Base-by-base conservation (phyloP, 805 yeast genomes). In the Lachancea quebecensis region DNA sequence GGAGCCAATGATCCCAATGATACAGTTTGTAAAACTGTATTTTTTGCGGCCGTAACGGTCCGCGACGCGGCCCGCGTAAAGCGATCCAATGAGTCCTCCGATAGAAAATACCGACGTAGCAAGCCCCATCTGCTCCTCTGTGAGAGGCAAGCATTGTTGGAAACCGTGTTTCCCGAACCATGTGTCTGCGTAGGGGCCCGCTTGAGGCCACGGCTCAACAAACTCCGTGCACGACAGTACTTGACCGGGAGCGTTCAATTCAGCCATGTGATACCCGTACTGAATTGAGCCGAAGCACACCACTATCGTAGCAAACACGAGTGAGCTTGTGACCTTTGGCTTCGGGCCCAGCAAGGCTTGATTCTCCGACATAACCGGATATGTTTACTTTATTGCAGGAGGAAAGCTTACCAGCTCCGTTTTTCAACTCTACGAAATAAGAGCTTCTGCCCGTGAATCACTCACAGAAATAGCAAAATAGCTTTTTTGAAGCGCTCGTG, bases 191-290 rank as follows among this genome's bases (percentile, higher is more conserved):
- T 67, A 74, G 9, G 52, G 52, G 2, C 27, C 45, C 25, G 25
- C 25, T 0, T 52, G 60, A 6, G 62, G 62, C 42, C 42, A 38
- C 2, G 59, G 45, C 6, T 53, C 52, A 36, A 56, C 41, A 16
- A 52, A 44, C 17, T 55, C 57, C 17, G 62, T 63, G 58, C 95
- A 87, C 10, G 85, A 74, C 39, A 88, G 70, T 29, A 78, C 75
- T 11, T 75, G 73, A 46, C 84, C 85, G 0, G 97, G 96, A 6
- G 96, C 95, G 66, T 91, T 91, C 60, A 91, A 72, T 62, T 90
- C 97, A 1, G 96, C 83, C 83, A 91, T 82, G 62, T 93, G 98
- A 62, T 85, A 88, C 1, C 99, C 99, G 63, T 83, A 93, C 63
- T 89, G 97, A 10, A 90, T 69, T 2, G 95, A 78, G 2, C 90